Percentiles rank a stretch among this genome's conserved stretches.
phyloP scores from a whole-genome alignment of 1,284 basidiomycete genomes.

The Trichosporon coremiiforme region DNA sequence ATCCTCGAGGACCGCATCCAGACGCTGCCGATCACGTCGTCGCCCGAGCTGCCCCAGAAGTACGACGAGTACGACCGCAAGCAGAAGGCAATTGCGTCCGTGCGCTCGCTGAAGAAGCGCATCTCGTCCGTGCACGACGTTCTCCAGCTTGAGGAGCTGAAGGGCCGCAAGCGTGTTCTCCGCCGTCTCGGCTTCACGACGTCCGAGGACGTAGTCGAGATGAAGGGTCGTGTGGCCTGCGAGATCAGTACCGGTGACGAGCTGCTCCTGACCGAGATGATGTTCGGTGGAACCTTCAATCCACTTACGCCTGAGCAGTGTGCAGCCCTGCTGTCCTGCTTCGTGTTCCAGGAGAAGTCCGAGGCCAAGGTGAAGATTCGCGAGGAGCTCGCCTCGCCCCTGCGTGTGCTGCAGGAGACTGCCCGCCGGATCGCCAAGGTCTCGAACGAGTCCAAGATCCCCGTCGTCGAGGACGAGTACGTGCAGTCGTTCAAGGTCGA shows the following conservation, averaged over 20 bases:
- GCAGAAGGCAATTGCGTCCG: slow-evolving; percentile 68
- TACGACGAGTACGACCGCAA: slow-evolving; percentile 82
- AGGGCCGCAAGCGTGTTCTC: slow-evolving; percentile 90
- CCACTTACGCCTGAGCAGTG: slow-evolving; percentile 85
- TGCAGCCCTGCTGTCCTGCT: slow-evolving; percentile 89
- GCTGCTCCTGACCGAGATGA: slow-evolving; percentile 90
- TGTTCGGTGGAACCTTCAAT: slow-evolving; percentile 97
- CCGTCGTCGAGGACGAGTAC: slow-evolving; percentile 90
- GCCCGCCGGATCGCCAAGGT: slow-evolving; percentile 94
- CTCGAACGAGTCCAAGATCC: slow-evolving; percentile 86
- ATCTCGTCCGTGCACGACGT: slow-evolving; percentile 90
- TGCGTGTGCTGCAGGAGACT: slow-evolving; percentile 92
- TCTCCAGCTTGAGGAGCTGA: slow-evolving; percentile 94
- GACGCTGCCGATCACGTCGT: slow-evolving; percentile 72
- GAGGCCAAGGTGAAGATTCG: slow-evolving; percentile 82
- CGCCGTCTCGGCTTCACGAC: slow-evolving; percentile 89
- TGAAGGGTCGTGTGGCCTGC: slow-evolving; percentile 97
- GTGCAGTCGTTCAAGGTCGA: slow-evolving; percentile 97
- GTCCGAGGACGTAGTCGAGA: slow-evolving; percentile 87
- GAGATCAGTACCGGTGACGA: slow-evolving; percentile 98
- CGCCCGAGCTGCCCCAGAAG: slow-evolving; percentile 71
- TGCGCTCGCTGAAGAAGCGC: slow-evolving; percentile 76
- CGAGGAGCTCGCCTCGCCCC: slow-evolving; percentile 87
- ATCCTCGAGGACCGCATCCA: slow-evolving; percentile 80
- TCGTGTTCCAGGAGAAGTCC: slow-evolving; percentile 98